Base-by-base conservation (phyloP, 805 yeast species). In the Blastobotrys peoriensis region DNA sequence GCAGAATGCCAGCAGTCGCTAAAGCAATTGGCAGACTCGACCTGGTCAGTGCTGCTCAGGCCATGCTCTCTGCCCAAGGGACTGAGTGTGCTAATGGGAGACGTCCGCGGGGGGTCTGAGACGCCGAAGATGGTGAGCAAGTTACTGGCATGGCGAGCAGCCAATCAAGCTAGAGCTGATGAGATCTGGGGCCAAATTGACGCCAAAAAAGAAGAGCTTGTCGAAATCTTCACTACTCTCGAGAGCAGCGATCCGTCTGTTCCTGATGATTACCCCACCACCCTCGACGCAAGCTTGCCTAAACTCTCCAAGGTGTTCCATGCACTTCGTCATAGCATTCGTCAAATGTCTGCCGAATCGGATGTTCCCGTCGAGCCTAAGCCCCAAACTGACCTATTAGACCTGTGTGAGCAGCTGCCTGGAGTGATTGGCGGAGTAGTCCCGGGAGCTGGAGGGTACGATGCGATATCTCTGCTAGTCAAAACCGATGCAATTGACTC, bases 361-460 rank as follows among this genome's bases (percentile, higher is more conserved):
- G 84, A 83, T 0, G 97, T 94, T 0, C 87, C 83, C n/a, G 78
- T 93, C 40, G 98, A 93, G 63, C 98, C 98, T 0, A 63, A 59
- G 1, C 67, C 72, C 17, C 98, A 93, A 63, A 85, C 96, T 0
- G 48, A 53, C 1, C 68, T 93, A 4, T 65, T 93, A 5, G 78
- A 91, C 57, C 61, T 67, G 15, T 78, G 84, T 46, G 61, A 71
- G 34, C 52, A 62, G 5, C 58, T 86, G 17, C 68, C 68, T 0
- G 98, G 98, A 13, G 93, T 87, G 23, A 54, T 91, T 16, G 95
- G 96, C 0, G 97, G 96, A n/a, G 89, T 93, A 27, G 95, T 93
- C 3, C 98, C 98, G 0, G 98, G 98, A 2, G 98, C 98, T 0
- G 98, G 98, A 21, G 98, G 98, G 0, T 84, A 80, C 59, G 98